Base-by-base conservation (phyloP, 1,139 yeast species). In the Zygosaccharomyces sapae region DNA sequence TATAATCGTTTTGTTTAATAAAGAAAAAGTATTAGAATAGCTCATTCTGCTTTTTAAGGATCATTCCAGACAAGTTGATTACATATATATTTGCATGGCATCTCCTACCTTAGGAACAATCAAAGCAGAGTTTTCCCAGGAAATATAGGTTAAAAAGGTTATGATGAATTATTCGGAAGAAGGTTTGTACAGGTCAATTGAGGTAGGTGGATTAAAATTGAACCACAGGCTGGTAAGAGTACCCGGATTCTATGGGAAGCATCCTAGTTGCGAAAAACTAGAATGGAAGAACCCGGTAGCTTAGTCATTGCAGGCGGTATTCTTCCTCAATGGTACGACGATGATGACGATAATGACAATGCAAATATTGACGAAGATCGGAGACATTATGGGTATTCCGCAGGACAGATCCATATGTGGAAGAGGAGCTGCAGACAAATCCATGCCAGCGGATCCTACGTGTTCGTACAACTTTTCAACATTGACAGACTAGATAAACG, bases 381-480 rank as follows among this genome's bases (percentile, higher is more conserved):
- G n/a, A 12, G 10, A 9, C 9, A 9, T 10, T 61, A 65, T 10
- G 52, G 61, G 1, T 64, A 61, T 47, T 52, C 67, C 40, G 66
- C 69, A 7, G 69, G 66, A 22, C 84, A 79, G 51, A 63, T 71
- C 12, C 65, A 59, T n/a, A 75, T 70, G 18, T 81, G 85, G 85
- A 72, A 68, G 47, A 68, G 70, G 52, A 70, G 81, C 47, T 66
- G 69, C 47, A 72, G 73, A 24, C 70, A 65, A n/a, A 74, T 82
- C 36, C 87, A 82, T 57, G 71, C 66, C 39, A 75, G 81, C 54
- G 72, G 75, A 25, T 74, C 85, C 0, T 73, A 63, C 50, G 63
- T 77, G 12, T 71, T 76, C 48, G 57, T 73, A 36, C 92, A 85
- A 66, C 59, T 84, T 38, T 81, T 85, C 83, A 72, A 70, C 39